Percentiles rank a stretch among this genome's conserved stretches.
These are phyloP conservation scores for Chrysopogon serrulatus DNA, from an alignment of 176 grass and related monocot genomes.

Conservation along the genomic window DNA sequence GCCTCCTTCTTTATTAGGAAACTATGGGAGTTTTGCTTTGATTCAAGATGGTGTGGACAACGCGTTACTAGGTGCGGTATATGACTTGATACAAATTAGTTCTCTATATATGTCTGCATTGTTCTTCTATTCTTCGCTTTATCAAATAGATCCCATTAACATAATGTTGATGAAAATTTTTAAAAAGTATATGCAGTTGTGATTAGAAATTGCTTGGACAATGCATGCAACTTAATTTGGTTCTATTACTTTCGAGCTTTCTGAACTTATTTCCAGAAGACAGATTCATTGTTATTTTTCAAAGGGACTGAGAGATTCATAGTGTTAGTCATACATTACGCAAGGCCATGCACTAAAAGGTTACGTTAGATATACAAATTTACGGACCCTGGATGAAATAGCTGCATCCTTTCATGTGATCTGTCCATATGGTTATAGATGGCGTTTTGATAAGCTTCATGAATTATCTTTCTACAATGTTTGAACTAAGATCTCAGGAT, in stretches of 20 bases:
- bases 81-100: background rate
- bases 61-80: background rate
- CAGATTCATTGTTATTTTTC: no score
- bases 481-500: background rate
- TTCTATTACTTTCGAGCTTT: background rate
- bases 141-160: no score
- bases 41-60: background rate
- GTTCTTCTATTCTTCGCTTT: background rate
- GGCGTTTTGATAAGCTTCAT: background rate
- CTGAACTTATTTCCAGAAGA: background rate
- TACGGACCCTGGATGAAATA: no score
- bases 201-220: background rate
- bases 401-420: background rate
- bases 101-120: background rate
- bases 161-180: background rate
- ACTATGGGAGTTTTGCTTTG: background rate
- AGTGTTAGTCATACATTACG: background rate
- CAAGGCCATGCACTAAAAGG: background rate
- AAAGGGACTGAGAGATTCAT: background rate
- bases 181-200: background rate
- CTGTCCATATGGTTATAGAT: background rate
- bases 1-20: conserved; percentile 13
- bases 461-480: background rate
- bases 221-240: background rate
- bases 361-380: background rate